These are phyloP conservation scores for Tremella mesenterica DNA, from an alignment of 768 basidiomycete genomes.

Conservation along the genomic window DNA sequence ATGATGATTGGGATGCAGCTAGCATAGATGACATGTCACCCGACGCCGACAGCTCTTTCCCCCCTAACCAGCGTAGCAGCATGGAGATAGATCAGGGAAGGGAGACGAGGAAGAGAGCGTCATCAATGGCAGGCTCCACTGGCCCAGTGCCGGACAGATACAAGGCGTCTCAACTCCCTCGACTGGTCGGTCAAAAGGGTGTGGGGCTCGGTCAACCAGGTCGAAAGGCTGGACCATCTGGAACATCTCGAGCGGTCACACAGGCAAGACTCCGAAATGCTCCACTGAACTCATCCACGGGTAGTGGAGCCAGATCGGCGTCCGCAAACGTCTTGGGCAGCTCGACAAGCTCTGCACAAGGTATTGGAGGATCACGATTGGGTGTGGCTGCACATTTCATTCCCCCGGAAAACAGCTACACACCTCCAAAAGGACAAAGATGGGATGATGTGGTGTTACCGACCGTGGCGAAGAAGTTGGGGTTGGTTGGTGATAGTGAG, in stretches of 20 bases:
- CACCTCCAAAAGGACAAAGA: slow-evolving; percentile 34
- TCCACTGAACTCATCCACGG: neutral
- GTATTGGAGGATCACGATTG: slow-evolving; percentile 12
- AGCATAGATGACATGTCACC: neutral
- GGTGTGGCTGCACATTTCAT: slow-evolving; percentile 38
- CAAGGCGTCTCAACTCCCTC: neutral
- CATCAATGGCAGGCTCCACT: neutral
- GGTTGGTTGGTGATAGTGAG: slow-evolving; percentile 1
- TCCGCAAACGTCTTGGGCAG: slow-evolving; percentile 20
- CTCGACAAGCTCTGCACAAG: slow-evolving; percentile 1
- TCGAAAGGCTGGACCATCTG: neutral
- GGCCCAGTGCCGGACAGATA: neutral
- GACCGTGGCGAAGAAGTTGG: slow-evolving; percentile 34
- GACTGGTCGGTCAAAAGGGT: neutral
- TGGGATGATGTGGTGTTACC: slow-evolving; percentile 40
- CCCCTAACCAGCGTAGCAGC: neutral
- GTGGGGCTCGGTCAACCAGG: neutral
- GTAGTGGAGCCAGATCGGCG: slow-evolving; percentile 9
- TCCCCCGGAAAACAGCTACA: slow-evolving; percentile 29
- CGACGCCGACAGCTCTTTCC: too few relatives aligned
- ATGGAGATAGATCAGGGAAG: neutral
- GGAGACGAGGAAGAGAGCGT: slow-evolving; percentile 5
- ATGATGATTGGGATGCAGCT: slow-evolving; percentile 1
- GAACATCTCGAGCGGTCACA: neutral
- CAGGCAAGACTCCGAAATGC: neutral